These are phyloP conservation scores for Geosmithia morbida DNA, from an alignment of 2,329 filamentous ascomycete species.

Conservation along the genomic window DNA sequence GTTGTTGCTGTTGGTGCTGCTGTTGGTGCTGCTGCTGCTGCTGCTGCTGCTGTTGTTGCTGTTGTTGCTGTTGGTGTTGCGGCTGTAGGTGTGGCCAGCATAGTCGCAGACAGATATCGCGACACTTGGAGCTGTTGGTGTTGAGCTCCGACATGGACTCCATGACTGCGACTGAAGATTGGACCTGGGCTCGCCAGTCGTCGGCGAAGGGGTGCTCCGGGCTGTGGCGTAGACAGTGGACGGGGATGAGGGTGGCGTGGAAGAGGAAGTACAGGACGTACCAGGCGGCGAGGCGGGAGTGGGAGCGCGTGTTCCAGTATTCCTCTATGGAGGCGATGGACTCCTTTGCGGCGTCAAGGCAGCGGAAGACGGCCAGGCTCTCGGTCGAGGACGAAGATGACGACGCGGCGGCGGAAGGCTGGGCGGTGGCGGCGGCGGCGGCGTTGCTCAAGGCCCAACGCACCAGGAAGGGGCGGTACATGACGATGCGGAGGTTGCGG, in stretches of 20 bases:
- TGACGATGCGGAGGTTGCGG: conserved; percentile 27
- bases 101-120: conserved; percentile 7
- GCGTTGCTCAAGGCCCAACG: conserved; percentile 29
- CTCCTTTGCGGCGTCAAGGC: conserved; percentile 52
- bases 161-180: conserved; percentile 6
- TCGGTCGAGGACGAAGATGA: conserved; percentile 26
- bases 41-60: background rate
- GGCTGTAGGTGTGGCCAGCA: conserved; percentile 8
- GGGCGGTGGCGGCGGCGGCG: background rate
- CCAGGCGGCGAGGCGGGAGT: conserved; percentile 1
- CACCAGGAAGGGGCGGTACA: conserved; percentile 22
- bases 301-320: conserved; percentile 1
- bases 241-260: conserved; percentile 1
- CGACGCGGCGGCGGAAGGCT: background rate
- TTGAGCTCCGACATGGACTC: conserved; percentile 6
- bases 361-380: conserved; percentile 50
- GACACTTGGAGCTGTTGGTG: conserved; percentile 8
- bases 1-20: too few relatives aligned
- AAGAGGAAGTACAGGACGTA: conserved; percentile 3
- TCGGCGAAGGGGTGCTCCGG: background rate
- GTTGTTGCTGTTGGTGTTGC: conserved; percentile 3
- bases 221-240: conserved; percentile 1
- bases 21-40: background rate
- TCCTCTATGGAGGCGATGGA: conserved; percentile 35
- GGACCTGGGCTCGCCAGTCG: conserved; percentile 5